Conservation (phyloP, 1,284 basidiomycete species). For the Coniferiporia sulphurascens region DNA sequence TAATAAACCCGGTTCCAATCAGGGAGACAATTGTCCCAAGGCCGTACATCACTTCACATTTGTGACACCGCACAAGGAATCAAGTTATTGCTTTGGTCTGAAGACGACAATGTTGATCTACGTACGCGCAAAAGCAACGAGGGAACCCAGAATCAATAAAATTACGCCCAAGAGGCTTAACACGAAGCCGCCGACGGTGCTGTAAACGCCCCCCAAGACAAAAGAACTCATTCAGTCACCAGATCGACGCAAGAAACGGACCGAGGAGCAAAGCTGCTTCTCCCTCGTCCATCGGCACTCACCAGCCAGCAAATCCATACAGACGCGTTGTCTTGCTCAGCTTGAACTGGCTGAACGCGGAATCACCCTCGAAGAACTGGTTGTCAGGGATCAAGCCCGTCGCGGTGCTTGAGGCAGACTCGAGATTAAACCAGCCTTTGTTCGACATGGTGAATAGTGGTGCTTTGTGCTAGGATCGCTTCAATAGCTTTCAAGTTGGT, state of each 20-base stretch:
- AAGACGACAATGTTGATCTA: conserved; percentile 19
- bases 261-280: not conserved
- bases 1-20: conserved; percentile 84
- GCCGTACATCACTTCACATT: conserved; percentile 66
- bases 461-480: not conserved
- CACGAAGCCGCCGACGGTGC: conserved; percentile 69
- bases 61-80: conserved; percentile 1
- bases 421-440: conserved; percentile 89
- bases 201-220: conserved; percentile 25
- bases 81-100: not conserved
- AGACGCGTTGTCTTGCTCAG: conserved; percentile 75
- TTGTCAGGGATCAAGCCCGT: conserved; percentile 96
- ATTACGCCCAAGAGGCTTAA: conserved; percentile 80
- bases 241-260: not conserved
- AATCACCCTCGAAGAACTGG: conserved; percentile 90
- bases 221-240: not conserved
- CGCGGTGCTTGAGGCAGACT: conserved; percentile 51
- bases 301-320: conserved; percentile 84
- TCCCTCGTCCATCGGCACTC: conserved; percentile 28
- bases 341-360: conserved; percentile 64
- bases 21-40: conserved; percentile 82
- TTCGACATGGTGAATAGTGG: conserved; percentile 68
- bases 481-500: too few relatives aligned
- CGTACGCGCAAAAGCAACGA: conserved; percentile 77
- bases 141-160: conserved; percentile 68